A percentile compares a stretch with the other conserved stretches of the same genome.
Conservation (phyloP, 2,329 filamentous ascomycete genomes). For the Colletotrichum sp. region DNA sequence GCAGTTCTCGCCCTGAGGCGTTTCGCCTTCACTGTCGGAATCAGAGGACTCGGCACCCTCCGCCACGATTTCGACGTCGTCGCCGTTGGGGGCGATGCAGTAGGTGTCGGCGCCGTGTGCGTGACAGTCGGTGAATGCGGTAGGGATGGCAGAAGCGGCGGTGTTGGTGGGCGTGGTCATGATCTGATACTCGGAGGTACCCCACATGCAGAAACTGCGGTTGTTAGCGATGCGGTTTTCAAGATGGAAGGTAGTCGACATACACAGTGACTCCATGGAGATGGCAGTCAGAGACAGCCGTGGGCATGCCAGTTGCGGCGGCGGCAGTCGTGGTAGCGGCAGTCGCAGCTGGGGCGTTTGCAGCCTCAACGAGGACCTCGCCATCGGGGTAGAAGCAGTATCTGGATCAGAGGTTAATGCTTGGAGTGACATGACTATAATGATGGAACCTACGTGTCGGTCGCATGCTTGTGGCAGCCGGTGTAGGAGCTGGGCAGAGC, state of each 20-base stretch:
- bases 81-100: conserved; percentile 64
- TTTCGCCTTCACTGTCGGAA: conserved; percentile 23
- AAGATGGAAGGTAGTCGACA: conserved; percentile 12
- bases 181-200: conserved; percentile 46
- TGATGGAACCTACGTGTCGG: conserved; percentile 45
- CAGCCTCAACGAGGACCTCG: conserved; percentile 43
- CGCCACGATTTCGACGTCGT: conserved; percentile 62
- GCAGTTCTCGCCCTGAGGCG: conserved; percentile 53
- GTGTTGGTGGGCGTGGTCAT: conserved; percentile 49
- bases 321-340: conserved; percentile 5
- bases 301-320: conserved; percentile 26
- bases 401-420: conserved; percentile 27
- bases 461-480: conserved; percentile 56
- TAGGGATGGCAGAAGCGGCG: conserved; percentile 59
- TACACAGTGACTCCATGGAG: conserved; percentile 45
- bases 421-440: accelerated
- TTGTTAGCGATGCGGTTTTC: neutral
- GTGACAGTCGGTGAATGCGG: conserved; percentile 70
- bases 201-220: conserved; percentile 49
- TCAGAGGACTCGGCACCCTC: conserved; percentile 32
- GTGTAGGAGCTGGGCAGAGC: conserved; percentile 38
- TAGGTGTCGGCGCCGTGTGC: conserved; percentile 62
- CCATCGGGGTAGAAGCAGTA: conserved; percentile 48
- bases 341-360: conserved; percentile 20
- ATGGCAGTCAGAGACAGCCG: conserved; percentile 46